Conservation (phyloP, 345 rosid genomes). For the Viola odorata region DNA sequence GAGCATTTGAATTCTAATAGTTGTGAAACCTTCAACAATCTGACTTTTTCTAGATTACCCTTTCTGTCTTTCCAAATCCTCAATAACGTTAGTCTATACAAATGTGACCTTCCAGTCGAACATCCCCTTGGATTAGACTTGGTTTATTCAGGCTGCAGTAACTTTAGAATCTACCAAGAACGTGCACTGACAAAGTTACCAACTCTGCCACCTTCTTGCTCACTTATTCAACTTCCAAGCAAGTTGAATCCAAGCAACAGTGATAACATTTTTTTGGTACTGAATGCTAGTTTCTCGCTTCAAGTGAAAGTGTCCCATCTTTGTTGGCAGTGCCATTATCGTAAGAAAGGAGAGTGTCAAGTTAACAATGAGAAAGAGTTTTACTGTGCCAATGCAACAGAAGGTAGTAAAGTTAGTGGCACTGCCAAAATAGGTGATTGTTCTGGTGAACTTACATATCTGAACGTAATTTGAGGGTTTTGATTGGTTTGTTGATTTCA, state of each 20-base stretch:
- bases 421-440: neutral
- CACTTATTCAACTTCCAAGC: slow-evolving; percentile 19
- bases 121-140: neutral
- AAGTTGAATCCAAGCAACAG: slow-evolving; percentile 3
- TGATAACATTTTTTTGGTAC: neutral
- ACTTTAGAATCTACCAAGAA: slow-evolving; percentile 8
- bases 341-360: slow-evolving; percentile 7
- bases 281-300: slow-evolving; percentile 22
- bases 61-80: slow-evolving; percentile 12
- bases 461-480: neutral
- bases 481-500: neutral
- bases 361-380: neutral
- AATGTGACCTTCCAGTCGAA: slow-evolving; percentile 14
- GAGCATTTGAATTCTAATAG: neutral
- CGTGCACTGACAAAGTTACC: neutral
- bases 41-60: slow-evolving; percentile 28
- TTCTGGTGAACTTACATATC: neutral
- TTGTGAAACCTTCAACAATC: slow-evolving; percentile 24
- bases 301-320: neutral
- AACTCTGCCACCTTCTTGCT: slow-evolving; percentile 22
- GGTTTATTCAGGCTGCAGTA: slow-evolving; percentile 5
- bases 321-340: slow-evolving; percentile 3
- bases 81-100: slow-evolving; percentile 11
- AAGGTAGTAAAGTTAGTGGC: neutral
- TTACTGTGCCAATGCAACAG: slow-evolving; percentile 7